Percentiles rank a stretch among this genome's conserved stretches.
Evolutionary conservation across 2,329 filamentous ascomycete species (phyloP).

Genomic region (Exophiala sp.): DNA sequence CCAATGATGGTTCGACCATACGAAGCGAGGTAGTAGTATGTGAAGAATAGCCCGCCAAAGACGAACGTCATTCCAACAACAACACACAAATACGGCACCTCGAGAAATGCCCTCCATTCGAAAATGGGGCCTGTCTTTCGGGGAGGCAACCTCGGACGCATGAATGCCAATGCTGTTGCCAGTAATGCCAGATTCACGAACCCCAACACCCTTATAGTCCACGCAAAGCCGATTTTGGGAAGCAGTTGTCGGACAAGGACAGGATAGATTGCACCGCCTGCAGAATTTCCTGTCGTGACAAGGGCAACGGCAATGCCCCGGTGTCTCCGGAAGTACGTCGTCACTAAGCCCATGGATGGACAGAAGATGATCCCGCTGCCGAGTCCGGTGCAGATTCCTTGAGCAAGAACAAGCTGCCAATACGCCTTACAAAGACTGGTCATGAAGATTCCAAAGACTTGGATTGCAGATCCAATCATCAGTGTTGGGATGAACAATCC

Average conservation of each 20-base stretch:
- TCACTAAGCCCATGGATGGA: slow-evolving; percentile 49
- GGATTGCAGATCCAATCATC: slow-evolving; percentile 40
- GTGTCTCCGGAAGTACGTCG: slow-evolving; percentile 58
- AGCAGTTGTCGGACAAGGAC: slow-evolving; percentile 52
- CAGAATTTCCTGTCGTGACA: slow-evolving; percentile 54
- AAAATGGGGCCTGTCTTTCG: slow-evolving; percentile 48
- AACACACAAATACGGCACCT: slow-evolving; percentile 43
- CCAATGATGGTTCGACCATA: slow-evolving; percentile 35
- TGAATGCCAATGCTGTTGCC: slow-evolving; percentile 36
- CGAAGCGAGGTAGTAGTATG: slow-evolving; percentile 22
- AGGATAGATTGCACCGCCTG: slow-evolving; percentile 60
- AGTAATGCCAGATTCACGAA: slow-evolving; percentile 52
- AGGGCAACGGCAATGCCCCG: slow-evolving; percentile 56
- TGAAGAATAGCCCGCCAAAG: slow-evolving; percentile 24
- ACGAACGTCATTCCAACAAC: slow-evolving; percentile 20
- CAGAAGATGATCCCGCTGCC: slow-evolving; percentile 52
- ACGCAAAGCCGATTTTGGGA: slow-evolving; percentile 56
- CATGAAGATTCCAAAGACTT: slow-evolving; percentile 48
- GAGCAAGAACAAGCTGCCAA: slow-evolving; percentile 46
- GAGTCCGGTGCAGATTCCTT: slow-evolving; percentile 54
- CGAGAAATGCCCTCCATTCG: slow-evolving; percentile 48
- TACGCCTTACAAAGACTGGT: slow-evolving; percentile 45
- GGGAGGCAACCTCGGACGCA: slow-evolving; percentile 47
- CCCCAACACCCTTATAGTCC: slow-evolving; percentile 58
- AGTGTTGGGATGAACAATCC: slow-evolving; percentile 46